Evolutionary conservation across 129 eudicot species (phyloP), one percentile per base, ranked within the genome.

Genomic region (Lonicera japonica): DNA sequence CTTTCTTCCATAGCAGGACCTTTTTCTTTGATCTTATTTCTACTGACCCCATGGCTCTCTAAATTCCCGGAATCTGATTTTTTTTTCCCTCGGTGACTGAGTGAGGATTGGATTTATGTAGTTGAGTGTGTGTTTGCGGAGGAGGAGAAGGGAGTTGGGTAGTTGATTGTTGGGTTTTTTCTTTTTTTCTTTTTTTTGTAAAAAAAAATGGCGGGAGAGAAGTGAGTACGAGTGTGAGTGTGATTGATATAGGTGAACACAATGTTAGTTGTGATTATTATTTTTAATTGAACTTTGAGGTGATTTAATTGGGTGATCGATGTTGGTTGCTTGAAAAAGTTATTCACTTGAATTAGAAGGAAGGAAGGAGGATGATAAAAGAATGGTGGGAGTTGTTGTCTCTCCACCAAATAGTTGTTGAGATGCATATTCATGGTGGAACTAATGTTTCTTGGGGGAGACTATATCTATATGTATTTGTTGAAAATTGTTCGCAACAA

Each of bases 351-450:
- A 65, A 56, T 68, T 41, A 68, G 81, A 46, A 64, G 25, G 48
- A 43, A 68, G 60, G 39, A 46, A 57, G 21, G 22, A 18, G 43
- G 54, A n/a, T n/a, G n/a, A n/a, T n/a, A n/a, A n/a, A n/a, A n/a
- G n/a, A n/a, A n/a, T n/a, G n/a, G n/a, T 1, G 34, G 20, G 13
- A 22, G 70, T 66, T 69, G 70, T 56, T 68, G 52, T 65, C 36
- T 63, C 60, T 80, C 74, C 83, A 90, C 92, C 97, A 81, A 74
- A 86, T 79, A 67, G 87, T 86, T 74, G 95, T 86, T 90, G 95
- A 68, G 82, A 81, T 79, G 82, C 71, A 72, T 59, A 59, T 72
- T 68, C 85, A 69, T 74, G 4, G 82, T 74, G 4, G 82, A 83
- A 78, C 95, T 81, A 83, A 71, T 68, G 64, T 40, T 45, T n/a